These are phyloP conservation scores for Moesziomyces sp. DNA, from an alignment of 1,284 basidiomycete species.

Conservation along the genomic window DNA sequence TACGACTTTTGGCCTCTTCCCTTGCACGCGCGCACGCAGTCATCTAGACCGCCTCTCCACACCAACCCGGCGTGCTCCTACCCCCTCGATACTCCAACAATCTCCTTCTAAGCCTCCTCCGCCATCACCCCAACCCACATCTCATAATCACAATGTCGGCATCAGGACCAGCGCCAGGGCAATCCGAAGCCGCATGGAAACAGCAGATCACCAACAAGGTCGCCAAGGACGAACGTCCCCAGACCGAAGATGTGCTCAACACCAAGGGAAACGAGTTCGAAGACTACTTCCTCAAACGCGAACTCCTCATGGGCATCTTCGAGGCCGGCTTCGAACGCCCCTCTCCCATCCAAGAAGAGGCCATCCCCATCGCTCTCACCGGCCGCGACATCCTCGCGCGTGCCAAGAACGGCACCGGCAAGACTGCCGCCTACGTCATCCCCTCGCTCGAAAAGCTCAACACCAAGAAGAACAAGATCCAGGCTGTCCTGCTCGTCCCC, in stretches of 20 bases:
- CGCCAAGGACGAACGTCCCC: conserved; percentile 63
- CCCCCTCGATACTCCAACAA: neutral
- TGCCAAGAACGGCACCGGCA: conserved; percentile 72
- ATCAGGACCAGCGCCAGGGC: conserved; percentile 57
- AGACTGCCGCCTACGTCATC: conserved; percentile 98
- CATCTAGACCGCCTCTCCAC: too few species aligned
- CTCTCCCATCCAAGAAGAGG: conserved; percentile 97
- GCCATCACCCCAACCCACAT: neutral
- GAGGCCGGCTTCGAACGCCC: conserved; percentile 82
- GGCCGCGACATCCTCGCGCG: conserved; percentile 79
- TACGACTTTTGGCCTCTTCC: too few species aligned
- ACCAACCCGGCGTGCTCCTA: too few species aligned
- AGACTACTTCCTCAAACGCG: conserved; percentile 67
- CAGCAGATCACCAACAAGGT: conserved; percentile 49
- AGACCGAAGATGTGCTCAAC: conserved; percentile 66
- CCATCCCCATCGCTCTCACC: conserved; percentile 73
- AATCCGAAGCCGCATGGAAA: conserved; percentile 56
- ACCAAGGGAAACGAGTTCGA: conserved; percentile 68
- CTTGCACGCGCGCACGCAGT: too few species aligned
- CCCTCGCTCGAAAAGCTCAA: conserved; percentile 94
- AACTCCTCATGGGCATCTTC: conserved; percentile 68
- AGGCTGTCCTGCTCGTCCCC: conserved; percentile 71
- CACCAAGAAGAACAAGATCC: conserved; percentile 85
- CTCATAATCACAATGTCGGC: conserved; percentile 42
- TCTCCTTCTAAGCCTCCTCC: neutral